Base-by-base conservation (phyloP, 1,284 basidiomycete species). In the Boletus calvinii region DNA sequence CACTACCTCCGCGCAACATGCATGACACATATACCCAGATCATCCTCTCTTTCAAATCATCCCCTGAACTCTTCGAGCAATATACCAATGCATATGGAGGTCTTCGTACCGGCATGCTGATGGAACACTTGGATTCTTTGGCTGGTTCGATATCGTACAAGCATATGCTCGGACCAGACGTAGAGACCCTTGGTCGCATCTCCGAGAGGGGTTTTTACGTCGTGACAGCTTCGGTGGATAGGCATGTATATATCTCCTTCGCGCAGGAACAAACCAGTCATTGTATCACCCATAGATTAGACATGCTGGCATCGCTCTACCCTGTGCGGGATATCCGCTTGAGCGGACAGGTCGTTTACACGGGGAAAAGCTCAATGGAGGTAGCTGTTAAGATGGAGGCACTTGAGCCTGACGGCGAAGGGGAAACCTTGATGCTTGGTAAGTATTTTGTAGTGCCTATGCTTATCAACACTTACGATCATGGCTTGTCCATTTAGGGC, bases 61-160 rank as follows among this genome's bases (percentile, higher is more conserved):
- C 78, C 13, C 74, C 80, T 0, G 68, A 77, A 47, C 67, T 85
- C 13, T 72, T 87, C 24, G 86, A 88, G 58, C 75, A 80, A 57
- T 87, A 87, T 60, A 85, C 79, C 4, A 88, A 87, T 60, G 84
- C 84, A 0, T 76, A 77, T 24, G 86, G 86, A 15, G 83, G 84
- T 6, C 49, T 88, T 58, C 76, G 85, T 29, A 85, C 76, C 1
- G 85, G 86, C 47, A 86, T 84, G 78, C 68, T 87, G 26, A 83
- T 87, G 80, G 84, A 87, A 63, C 82, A 92, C 63, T 76, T 92
- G 39, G 90, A 93, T 65, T 89, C 87, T 6, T 74, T 92, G 15
- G 90, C 90, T 2, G 90, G 90, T 11, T 88, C 87, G 3, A 90
- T 92, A 55, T 78, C 87, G 2, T 92, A 92, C 70, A 87, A 90